phyloP scores from a whole-genome alignment of 192 early-diverging fungal genomes.

The Bifiguratus adelaidae region DNA sequence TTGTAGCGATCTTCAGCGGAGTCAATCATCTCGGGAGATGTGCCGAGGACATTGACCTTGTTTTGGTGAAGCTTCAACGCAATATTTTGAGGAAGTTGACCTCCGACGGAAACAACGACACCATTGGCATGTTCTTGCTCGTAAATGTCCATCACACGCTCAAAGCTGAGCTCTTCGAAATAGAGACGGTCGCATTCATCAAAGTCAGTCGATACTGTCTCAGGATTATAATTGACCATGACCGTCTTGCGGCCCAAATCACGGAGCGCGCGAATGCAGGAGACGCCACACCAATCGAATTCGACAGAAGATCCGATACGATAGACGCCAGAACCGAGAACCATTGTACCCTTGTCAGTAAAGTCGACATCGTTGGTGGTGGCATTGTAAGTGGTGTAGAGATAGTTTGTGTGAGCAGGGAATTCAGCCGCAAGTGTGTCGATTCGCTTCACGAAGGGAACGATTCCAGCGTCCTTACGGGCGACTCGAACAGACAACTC shows the following conservation, averaged over 20 bases:
- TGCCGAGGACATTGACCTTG: slow-evolving; percentile 83
- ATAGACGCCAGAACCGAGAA: slow-evolving; percentile 95
- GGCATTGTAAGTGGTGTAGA: slow-evolving; percentile 98
- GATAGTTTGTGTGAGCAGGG: slow-evolving; percentile 91
- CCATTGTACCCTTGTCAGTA: slow-evolving; percentile 85
- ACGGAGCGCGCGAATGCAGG: slow-evolving; percentile 75
- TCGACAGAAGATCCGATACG: slow-evolving; percentile 96
- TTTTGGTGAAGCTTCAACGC: slow-evolving; percentile 69
- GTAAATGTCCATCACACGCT: slow-evolving; percentile 94
- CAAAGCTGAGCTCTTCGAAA: slow-evolving; percentile 91
- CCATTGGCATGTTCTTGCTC: slow-evolving; percentile 77
- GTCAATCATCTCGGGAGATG: slow-evolving; percentile 84
- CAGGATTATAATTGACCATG: slow-evolving; percentile 99
- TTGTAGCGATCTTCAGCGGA: slow-evolving; percentile 91
- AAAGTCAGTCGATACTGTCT: slow-evolving; percentile 97
- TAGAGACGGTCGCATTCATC: slow-evolving; percentile 98
- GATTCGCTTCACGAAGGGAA: slow-evolving; percentile 88
- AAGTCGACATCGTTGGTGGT: slow-evolving; percentile 77
- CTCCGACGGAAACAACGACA: slow-evolving; percentile 86
- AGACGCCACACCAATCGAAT: slow-evolving; percentile 90
- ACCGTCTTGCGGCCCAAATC: slow-evolving; percentile 73
- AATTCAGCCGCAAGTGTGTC: slow-evolving; percentile 96
- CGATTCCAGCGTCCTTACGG: slow-evolving; percentile 65
- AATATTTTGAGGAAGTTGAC: slow-evolving; percentile 96
- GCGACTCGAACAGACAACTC: slow-evolving; percentile 63